A percentile compares a stretch with the other conserved stretches of the same genome.
Evolutionary conservation across 306 rosid genomes (phyloP).

Genomic region (Oemleria cerasiformis): DNA sequence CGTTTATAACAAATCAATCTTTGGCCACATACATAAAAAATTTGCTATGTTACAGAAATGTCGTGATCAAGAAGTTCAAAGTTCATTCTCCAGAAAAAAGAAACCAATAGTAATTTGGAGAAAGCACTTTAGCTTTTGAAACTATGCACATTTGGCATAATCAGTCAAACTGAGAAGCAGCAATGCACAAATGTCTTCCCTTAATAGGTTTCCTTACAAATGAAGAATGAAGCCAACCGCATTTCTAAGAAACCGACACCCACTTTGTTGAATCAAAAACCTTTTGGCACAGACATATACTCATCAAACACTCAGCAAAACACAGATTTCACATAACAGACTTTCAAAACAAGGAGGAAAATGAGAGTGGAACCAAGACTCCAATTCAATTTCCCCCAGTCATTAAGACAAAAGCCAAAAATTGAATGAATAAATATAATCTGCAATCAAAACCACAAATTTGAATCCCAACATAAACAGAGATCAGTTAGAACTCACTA

Average conservation of each 20-base stretch:
- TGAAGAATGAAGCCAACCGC: not conserved
- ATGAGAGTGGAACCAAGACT: not conserved
- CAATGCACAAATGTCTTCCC: not conserved
- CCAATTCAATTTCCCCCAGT: not conserved
- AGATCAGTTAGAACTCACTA: constrained; percentile 10
- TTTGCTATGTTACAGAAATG: not conserved
- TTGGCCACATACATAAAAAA: not conserved
- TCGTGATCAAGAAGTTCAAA: not conserved
- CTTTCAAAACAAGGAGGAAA: not conserved
- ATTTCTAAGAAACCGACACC: too few species aligned
- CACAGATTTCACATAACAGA: not conserved
- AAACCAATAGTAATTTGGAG: constrained; percentile 9
- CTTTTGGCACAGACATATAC: not conserved
- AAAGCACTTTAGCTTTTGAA: not conserved
- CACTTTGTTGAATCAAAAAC: not conserved
- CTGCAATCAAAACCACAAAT: not conserved
- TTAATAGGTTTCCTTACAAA: not conserved
- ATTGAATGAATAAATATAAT: not conserved
- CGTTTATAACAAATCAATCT: not conserved
- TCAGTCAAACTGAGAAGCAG: not conserved
- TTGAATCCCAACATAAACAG: not conserved
- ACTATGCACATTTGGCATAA: not conserved
- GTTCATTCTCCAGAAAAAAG: not conserved
- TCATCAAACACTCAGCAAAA: not conserved
- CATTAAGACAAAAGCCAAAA: not conserved